Base-by-base conservation (phyloP, 2,329 filamentous ascomycete genomes). In the Ophiosphaerella herpotricha region DNA sequence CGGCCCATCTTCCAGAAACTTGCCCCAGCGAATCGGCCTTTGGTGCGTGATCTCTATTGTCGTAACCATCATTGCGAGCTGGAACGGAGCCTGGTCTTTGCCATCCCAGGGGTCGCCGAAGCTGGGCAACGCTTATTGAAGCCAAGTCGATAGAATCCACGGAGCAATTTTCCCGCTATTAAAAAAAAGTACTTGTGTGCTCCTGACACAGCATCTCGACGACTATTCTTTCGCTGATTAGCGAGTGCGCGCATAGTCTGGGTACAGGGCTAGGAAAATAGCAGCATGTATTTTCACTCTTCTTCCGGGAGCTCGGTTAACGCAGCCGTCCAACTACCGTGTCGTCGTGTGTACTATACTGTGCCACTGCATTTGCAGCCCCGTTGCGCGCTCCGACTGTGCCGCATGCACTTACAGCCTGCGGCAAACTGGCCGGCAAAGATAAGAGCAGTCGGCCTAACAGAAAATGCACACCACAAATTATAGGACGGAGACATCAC, bases 1-100 rank as follows among this genome's bases (percentile, higher is more conserved):
- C 43, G 55, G 40, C 44, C 38, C 41, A 46, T 47, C 52, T 66
- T 66, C 64, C 57, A 64, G 65, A 68, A 68, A 55, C 52, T 52
- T 43, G 39, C 48, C 37, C 46, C 47, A 39, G 48, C 34, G 31
- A 44, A 39, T 33, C 38, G 46, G 31, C 47, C 46, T 43, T 49
- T 35, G 21, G 45, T 35, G 21, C 26, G 37, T 33, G 21, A 41
- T 38, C 18, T n/a, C 31, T 33, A 7, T 34, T 45, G 40, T 29
- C 40, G 14, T 39, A 12, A 13, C 23, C 18, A 18, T 23, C 36
- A 23, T 14, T 39, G 36, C 18, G 18, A 23, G 16, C 7, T 39
- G 16, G 16, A 18, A 18, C 16, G 16, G 16, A 18, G 16, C 16
- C 16, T 18, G 9, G 36, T 16, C 16, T 23, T 18, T 12, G 12